Percentiles rank a stretch among this genome's conserved stretches.
Conservation (phyloP, 495 filamentous ascomycete species). For the Astrothelium macrocarpum region DNA sequence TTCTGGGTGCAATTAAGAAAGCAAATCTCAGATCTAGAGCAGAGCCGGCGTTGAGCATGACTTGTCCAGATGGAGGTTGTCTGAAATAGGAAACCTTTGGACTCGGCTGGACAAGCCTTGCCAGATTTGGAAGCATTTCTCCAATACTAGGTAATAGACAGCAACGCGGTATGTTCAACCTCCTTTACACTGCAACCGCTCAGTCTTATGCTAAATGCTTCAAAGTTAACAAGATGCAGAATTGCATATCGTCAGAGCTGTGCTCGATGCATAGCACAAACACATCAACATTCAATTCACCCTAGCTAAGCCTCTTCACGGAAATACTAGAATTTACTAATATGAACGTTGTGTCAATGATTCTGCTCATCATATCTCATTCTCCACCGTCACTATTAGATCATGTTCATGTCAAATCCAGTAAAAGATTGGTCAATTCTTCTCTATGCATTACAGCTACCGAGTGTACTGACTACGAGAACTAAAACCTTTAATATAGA, state of each 20-base stretch:
- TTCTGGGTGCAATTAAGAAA: conserved; percentile 4
- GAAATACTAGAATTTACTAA: too few relatives aligned
- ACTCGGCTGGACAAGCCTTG: not conserved
- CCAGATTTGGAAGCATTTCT: not conserved
- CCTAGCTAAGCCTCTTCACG: too few relatives aligned
- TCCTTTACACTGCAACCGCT: not conserved
- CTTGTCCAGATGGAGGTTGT: not conserved
- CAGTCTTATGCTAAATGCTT: not conserved
- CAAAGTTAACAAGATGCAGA: not conserved
- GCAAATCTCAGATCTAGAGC: conserved; percentile 4
- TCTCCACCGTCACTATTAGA: too few relatives aligned
- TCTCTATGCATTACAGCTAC: too few relatives aligned
- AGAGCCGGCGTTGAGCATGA: not conserved
- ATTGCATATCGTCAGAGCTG: not conserved
- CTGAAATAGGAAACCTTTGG: not conserved
- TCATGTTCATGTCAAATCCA: too few relatives aligned
- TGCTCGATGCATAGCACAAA: not conserved
- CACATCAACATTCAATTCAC: too few relatives aligned
- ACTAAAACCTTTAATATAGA: too few relatives aligned
- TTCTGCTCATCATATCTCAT: too few relatives aligned
- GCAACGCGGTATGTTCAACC: not conserved
- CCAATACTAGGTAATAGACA: not conserved
- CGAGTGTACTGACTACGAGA: too few relatives aligned
- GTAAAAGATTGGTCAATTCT: too few relatives aligned
- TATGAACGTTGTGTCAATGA: too few relatives aligned